phyloP scores from a whole-genome alignment of 352 stramenopile genomes.

The Phytophthora quininea region DNA sequence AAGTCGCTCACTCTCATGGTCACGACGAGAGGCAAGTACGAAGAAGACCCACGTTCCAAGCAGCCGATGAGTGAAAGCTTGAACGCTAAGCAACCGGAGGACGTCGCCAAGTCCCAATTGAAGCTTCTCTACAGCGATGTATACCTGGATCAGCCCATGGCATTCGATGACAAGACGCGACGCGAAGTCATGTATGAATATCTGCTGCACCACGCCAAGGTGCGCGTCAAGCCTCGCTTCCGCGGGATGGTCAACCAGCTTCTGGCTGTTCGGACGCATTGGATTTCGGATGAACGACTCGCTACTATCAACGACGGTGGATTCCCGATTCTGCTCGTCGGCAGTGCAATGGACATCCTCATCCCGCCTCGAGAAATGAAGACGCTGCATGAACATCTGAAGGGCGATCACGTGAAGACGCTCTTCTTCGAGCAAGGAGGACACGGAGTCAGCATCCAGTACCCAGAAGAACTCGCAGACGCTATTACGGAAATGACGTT shows the following conservation, averaged over 20 bases:
- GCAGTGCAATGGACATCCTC: conserved; percentile 42
- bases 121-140: conserved; percentile 38
- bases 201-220: conserved; percentile 21
- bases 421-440: conserved; percentile 47
- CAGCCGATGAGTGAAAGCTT: conserved; percentile 35
- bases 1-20: conserved; percentile 56
- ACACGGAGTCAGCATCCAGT: conserved; percentile 52
- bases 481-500: conserved; percentile 7
- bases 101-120: conserved; percentile 36
- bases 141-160: conserved; percentile 39
- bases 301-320: conserved; percentile 35
- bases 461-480: conserved; percentile 38
- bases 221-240: conserved; percentile 15
- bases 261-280: conserved; percentile 41
- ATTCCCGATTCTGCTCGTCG: conserved; percentile 52
- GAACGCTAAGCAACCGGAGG: conserved; percentile 30
- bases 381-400: conserved; percentile 30
- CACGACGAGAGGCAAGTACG: conserved; percentile 48
- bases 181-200: conserved; percentile 31
- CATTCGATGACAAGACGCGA: conserved; percentile 29
- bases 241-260: conserved; percentile 31
- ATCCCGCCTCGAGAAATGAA: conserved; percentile 43
- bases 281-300: conserved; percentile 49
- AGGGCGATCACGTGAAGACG: conserved; percentile 38
- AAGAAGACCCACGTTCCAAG: conserved; percentile 35